Evolutionary conservation across 257 asterid genomes (phyloP).

Genomic region (Eucommia ulmoides): DNA sequence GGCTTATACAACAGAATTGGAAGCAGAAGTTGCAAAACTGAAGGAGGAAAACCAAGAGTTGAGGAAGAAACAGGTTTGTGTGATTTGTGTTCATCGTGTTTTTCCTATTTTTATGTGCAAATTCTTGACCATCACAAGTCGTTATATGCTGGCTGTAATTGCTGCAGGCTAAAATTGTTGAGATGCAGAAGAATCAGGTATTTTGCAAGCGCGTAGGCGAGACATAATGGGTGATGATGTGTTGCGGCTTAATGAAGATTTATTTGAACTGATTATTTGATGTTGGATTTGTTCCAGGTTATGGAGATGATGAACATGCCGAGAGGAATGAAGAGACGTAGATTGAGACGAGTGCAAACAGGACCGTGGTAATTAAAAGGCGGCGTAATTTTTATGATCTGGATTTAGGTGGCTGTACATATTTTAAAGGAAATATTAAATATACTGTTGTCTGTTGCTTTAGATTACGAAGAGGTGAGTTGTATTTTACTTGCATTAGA

Average conservation of each 20-base stretch:
- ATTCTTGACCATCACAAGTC: not conserved
- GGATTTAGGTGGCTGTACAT: not conserved
- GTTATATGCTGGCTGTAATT: not conserved
- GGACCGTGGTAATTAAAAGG: constrained; percentile 1
- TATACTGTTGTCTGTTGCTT: not conserved
- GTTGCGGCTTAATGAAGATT: not conserved
- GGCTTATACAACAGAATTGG: constrained; percentile 86
- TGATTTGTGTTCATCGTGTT: not conserved
- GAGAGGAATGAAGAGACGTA: not conserved
- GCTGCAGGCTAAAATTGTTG: constrained; percentile 28
- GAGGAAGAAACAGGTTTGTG: constrained; percentile 54
- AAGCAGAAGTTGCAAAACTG: constrained; percentile 79
- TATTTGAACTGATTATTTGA: not conserved
- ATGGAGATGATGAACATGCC: not conserved
- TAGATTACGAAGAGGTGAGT: not conserved
- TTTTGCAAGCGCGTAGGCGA: not conserved
- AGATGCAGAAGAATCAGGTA: constrained; percentile 50
- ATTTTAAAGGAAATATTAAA: not conserved
- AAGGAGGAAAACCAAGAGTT: constrained; percentile 78
- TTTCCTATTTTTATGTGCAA: not conserved
- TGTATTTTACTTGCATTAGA: not conserved
- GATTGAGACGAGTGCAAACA: constrained; percentile 3
- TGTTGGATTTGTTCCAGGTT: not conserved
- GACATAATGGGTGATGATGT: not conserved
- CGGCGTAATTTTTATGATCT: not conserved